Evolutionary conservation across 1,139 yeast species (phyloP).

Genomic region (Candida tunisiensis): DNA sequence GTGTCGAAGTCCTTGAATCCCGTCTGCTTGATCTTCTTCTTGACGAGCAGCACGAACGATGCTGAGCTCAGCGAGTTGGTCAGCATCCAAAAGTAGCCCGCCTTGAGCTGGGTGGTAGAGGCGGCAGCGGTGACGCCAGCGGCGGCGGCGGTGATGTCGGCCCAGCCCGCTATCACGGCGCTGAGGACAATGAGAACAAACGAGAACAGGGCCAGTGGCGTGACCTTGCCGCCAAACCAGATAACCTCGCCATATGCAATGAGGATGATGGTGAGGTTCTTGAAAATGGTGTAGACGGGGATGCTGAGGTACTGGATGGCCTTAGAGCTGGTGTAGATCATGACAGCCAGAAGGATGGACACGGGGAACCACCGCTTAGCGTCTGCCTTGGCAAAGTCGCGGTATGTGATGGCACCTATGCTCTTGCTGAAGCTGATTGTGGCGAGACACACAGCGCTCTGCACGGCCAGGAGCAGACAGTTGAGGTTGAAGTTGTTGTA

Average conservation of each 20-base stretch:
- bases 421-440: conserved; percentile 59
- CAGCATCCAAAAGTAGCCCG: conserved; percentile 96
- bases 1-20: conserved; percentile 97
- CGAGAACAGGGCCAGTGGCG: conserved; percentile 79
- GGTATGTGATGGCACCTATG: conserved; percentile 64
- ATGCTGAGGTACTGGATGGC: conserved; percentile 82
- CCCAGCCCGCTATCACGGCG: conserved; percentile 85
- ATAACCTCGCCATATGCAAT: conserved; percentile 97
- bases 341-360: conserved; percentile 69
- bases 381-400: conserved; percentile 72
- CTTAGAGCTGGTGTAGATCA: conserved; percentile 95
- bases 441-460: conserved; percentile 63
- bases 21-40: conserved; percentile 93
- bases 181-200: conserved; percentile 85
- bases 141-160: conserved; percentile 39
- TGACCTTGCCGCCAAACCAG: conserved; percentile 91
- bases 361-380: conserved; percentile 90
- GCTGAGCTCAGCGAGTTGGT: conserved; percentile 89
- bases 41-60: conserved; percentile 81
- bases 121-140: conserved; percentile 12
- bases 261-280: conserved; percentile 87
- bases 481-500: conserved; percentile 75
- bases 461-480: conserved; percentile 58
- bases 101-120: conserved; percentile 31
- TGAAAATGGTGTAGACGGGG: conserved; percentile 95